A percentile compares a stretch with the other conserved stretches of the same genome.
Conservation (phyloP, 805 yeast genomes). For the Schwanniomyces yamadae region DNA sequence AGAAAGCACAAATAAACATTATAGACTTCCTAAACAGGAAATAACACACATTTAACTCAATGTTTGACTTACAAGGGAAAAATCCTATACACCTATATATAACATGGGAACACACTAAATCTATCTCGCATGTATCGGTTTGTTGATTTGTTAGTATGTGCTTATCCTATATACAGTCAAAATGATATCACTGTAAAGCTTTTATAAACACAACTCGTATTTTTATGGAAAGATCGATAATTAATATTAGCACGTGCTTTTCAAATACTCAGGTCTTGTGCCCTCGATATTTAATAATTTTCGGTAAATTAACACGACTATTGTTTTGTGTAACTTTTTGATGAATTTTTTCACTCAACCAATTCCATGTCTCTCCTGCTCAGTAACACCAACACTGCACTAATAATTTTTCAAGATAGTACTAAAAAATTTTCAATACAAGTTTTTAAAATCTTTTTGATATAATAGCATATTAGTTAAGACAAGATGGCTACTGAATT, state of each 20-base stretch:
- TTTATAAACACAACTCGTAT: no score
- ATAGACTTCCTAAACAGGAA: no score
- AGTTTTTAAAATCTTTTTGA: neutral
- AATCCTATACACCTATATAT: no score
- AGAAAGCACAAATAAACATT: no score
- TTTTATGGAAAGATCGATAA: no score
- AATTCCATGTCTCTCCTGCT: neutral
- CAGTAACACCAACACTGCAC: slow-evolving; percentile 1
- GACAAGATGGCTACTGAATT: slow-evolving; percentile 96
- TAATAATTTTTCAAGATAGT: slow-evolving; percentile 4
- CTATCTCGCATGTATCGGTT: no score
- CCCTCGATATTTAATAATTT: neutral
- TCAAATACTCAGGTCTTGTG: neutral
- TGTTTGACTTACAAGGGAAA: no score
- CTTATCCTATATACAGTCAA: no score
- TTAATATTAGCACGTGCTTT: neutral
- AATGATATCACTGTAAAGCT: no score
- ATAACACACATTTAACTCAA: no score
- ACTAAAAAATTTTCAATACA: slow-evolving; percentile 6
- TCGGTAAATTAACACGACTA: neutral
- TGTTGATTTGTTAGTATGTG: no score
- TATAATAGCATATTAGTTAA: slow-evolving; percentile 7
- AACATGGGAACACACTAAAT: no score
- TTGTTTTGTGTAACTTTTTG: slow-evolving; percentile 6
- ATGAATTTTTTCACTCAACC: slow-evolving; percentile 1